Percentiles rank a stretch among this genome's conserved stretches.
Evolutionary conservation across 2,329 filamentous ascomycete genomes (phyloP).

Genomic region (Penicillium sp.): DNA sequence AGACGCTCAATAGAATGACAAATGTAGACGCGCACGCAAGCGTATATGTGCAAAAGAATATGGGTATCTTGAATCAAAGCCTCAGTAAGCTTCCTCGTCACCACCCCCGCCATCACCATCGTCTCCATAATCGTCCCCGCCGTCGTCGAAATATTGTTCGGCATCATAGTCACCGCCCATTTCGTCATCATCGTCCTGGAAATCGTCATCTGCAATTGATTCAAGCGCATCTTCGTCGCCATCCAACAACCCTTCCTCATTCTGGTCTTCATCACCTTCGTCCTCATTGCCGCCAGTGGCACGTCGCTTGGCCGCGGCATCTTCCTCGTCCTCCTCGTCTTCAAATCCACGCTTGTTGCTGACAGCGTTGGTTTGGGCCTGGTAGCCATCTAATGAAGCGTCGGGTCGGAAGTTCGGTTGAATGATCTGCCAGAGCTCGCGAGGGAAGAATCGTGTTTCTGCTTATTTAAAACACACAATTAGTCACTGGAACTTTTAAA

Average conservation of each 20-base stretch:
- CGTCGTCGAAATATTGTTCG: constrained; percentile 63
- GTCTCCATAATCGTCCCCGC: constrained; percentile 55
- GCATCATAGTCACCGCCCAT: constrained; percentile 63
- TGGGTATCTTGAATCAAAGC: constrained; percentile 30
- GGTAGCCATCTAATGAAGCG: constrained; percentile 31
- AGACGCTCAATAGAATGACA: constrained; percentile 31
- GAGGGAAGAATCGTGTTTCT: constrained; percentile 60
- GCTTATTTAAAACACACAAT: not conserved
- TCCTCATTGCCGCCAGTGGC: constrained; percentile 32
- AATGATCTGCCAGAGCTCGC: constrained; percentile 56
- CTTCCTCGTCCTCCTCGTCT: constrained; percentile 46
- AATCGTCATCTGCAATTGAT: constrained; percentile 58
- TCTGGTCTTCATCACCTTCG: constrained; percentile 26
- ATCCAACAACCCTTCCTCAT: constrained; percentile 33
- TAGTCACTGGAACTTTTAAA: not conserved
- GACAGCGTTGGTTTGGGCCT: constrained; percentile 14
- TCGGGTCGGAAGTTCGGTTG: constrained; percentile 46
- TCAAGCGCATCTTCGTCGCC: constrained; percentile 51
- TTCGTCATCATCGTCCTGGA: constrained; percentile 59
- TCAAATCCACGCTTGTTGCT: constrained; percentile 43
- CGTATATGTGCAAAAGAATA: not conserved
- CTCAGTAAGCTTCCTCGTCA: constrained; percentile 46
- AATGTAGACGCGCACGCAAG: not conserved
- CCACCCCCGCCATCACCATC: constrained; percentile 57
- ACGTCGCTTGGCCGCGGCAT: constrained; percentile 32